These are phyloP conservation scores for Solanum corneliomulleri DNA, from an alignment of 257 asterid genomes.

Conservation along the genomic window DNA sequence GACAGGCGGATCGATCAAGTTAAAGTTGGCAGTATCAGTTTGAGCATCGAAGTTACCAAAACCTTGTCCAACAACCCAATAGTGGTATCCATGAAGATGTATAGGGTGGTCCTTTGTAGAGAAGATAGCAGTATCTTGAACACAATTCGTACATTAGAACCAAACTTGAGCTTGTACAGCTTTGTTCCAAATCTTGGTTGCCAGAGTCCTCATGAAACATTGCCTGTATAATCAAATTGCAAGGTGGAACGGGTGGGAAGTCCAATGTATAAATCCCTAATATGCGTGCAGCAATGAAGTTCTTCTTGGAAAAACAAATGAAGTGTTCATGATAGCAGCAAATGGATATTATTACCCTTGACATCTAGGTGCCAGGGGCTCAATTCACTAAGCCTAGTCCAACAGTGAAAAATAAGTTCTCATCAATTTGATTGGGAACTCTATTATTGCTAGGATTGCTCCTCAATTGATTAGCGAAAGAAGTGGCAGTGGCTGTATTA, in stretches of 20 bases:
- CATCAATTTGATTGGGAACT: neutral
- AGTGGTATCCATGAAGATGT: conserved; percentile 59
- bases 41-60: conserved; percentile 40
- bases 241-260: conserved; percentile 46
- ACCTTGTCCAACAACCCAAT: conserved; percentile 47
- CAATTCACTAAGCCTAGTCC: neutral
- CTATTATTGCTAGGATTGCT: neutral
- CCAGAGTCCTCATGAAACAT: conserved; percentile 39
- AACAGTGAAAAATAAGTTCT: neutral
- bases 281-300: conserved; percentile 44
- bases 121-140: conserved; percentile 55
- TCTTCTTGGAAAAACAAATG: conserved; percentile 30
- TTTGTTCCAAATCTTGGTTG: conserved; percentile 38
- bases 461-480: neutral
- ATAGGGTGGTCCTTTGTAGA: conserved; percentile 53
- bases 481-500: neutral
- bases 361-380: neutral
- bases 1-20: conserved; percentile 43
- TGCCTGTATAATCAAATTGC: conserved; percentile 52
- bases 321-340: conserved; percentile 27
- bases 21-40: conserved; percentile 31
- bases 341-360: neutral
- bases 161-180: conserved; percentile 34
- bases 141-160: conserved; percentile 41
- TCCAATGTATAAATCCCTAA: conserved; percentile 39